Evolutionary conservation across 2,329 filamentous ascomycete genomes (phyloP), one percentile per base, ranked within the genome.

Genomic region (Colletotrichum shisoi): DNA sequence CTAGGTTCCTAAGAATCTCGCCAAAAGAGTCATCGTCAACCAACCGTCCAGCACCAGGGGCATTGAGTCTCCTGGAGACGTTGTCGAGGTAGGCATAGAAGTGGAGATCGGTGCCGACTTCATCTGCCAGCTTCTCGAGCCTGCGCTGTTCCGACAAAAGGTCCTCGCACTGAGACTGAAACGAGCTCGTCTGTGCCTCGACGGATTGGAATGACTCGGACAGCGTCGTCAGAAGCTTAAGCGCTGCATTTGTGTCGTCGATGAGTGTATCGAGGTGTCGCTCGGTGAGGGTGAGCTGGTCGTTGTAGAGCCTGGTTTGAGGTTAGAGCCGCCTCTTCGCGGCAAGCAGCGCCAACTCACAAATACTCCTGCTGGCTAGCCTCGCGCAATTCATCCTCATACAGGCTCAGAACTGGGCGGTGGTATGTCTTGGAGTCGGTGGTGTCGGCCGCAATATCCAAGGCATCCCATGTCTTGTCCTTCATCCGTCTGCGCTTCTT

Each of bases 41-140:
- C 62, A 97, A 84, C 64, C 90, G 93, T 56, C 92, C 89, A 21
- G 94, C 94, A 1, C 94, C 93, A 0, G 95, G 94, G 0, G 94
- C 94, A 81, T 98, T 98, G 65, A 99, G 86, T 15, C 93, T 87
- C 62, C 94, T 87, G 0, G 93, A 97, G 68, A 94, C 93, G 53
- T 90, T 93, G 70, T 99, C 95, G 6, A 99, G 85, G 75, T 97
- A 97, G 21, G 91, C 88, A 77, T 99, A 99, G 78, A 96, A 97
- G 74, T 94, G 89, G n/a, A 97, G 82, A 72, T 97, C 96, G 27
- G 92, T 91, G 31, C 92, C 90, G 63, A 99, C 90, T 66, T 93
- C 90, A 71, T 96, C 88, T 3, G 93, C 93, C 48, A 99, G 84
- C 71, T 85, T 86, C 69, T 92, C 89, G 46, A 97, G 84, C 27